Base-by-base conservation (phyloP, 1,284 basidiomycete genomes). In the Puccinia sorghi region DNA sequence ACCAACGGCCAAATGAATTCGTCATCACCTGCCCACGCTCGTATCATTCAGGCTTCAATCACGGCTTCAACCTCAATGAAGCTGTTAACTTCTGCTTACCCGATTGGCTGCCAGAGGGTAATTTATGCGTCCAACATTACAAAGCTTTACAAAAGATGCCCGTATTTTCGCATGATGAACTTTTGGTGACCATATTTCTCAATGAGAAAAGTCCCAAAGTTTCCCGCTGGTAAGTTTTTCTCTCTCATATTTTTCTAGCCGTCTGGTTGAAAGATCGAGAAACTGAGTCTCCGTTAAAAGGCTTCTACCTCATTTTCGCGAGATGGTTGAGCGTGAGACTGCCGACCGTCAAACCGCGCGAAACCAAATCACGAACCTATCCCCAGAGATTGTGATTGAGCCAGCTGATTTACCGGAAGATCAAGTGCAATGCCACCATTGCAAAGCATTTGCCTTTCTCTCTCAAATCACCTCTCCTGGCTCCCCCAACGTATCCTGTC, bases 31-130 rank as follows among this genome's bases (percentile, higher is more conserved):
- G 94, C 86, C 97, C 97, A 0, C 96, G 96, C 86, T 95, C 95
- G 0, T 99, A 98, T 86, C 97, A 99, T 85, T 93, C 94, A 79
- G 97, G 96, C 11, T 99, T 99, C 87, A 98, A 99, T 84, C 96
- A 98, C 84, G 95, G 95, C 64, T 88, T 98, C 83, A 99, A 98
- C 86, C 94, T 98, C 87, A 98, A 98, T 84, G 95, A 99, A 87
- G 97, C 97, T 0, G 97, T 99, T 84, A 99, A 99, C 86, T 99
- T 99, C 85, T 96, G 96, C 6, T 87, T 97, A 54, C 93, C 95
- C 20, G 94, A 98, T 85, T 99, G 97, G 97, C 87, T 99, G 72
- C 87, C 90, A 25, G 89, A 90, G 80, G 97, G 93, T 52, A 88
- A 92, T 66, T 92, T 93, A 80, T 97, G 94, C 83, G 93, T 94